Evolutionary conservation across 495 filamentous ascomycete species (phyloP), one percentile per base, ranked within the genome.

Genomic region (Podospora conica): DNA sequence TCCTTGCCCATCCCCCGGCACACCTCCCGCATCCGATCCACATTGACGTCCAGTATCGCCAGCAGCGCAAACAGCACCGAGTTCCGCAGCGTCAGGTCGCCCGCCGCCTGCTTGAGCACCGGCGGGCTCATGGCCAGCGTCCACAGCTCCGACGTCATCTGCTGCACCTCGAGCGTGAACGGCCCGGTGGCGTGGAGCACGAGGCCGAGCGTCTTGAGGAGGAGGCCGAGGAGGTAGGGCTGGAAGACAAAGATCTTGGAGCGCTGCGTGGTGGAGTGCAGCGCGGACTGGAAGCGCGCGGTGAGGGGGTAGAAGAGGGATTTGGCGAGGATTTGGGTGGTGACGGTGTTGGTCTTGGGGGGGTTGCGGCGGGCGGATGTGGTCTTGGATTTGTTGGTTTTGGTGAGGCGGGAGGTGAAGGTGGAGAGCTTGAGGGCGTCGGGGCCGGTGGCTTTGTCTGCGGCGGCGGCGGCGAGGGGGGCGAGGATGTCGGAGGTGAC

Each of bases 11-110:
- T 73, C 58, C 82, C 72, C 72, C 77, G 85, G 72, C 96, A 93
- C 8, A 96, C 79, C 28, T 83, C 81, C 53, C 87, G 84, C 57
- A 93, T 90, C 73, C 94, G 90, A 40, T 86, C 83, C 70, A 87
- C 86, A 65, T 96, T 96, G n/a, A 96, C 80, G 63, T 96, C 92
- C 11, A 98, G 76, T 23, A 96, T 65, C n/a, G 88, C 89, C 29
- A 97, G 78, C 61, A 97, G 86, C 3, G 86, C 84, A 60, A 95
- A 90, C 12, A 98, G 78, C 54, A 96, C 76, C 0, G 91, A 90
- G 55, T 90, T 84, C 9, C 91, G 83, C 12, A 97, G 81, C 0
- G 75, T 75, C 3, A 86, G 76, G 40, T 95, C 90, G 1, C 81
- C 81, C 21, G 81, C 78, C 48, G 72, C 80, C 63, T 74, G 82